Conservation (phyloP, 305 asterid genomes). For the Solanum hybrid region DNA sequence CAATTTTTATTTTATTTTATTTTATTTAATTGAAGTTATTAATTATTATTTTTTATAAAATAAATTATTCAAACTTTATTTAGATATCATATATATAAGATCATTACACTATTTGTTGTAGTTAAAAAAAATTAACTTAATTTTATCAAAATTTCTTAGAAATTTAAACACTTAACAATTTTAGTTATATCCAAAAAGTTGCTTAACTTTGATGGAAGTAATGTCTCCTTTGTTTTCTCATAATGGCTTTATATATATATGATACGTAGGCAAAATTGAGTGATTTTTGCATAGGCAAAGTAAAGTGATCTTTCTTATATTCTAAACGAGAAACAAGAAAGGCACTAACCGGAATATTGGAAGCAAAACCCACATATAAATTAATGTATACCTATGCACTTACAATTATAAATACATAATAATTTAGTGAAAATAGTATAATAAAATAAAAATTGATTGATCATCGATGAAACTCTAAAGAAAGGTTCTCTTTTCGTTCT, state of each 20-base stretch:
- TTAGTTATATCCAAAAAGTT: background rate
- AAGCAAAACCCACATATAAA: background rate
- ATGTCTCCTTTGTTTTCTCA: background rate
- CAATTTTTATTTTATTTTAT: background rate
- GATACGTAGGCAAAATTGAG: background rate
- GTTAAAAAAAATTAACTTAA: background rate
- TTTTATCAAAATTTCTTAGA: background rate
- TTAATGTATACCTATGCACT: background rate
- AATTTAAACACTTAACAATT: background rate
- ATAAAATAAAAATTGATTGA: too few species aligned
- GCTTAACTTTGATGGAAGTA: background rate
- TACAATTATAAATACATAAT: too few species aligned
- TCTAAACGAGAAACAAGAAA: background rate
- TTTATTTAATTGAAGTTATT: background rate
- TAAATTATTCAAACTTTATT: too few species aligned
- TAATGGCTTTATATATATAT: background rate
- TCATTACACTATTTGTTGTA: background rate
- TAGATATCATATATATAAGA: background rate
- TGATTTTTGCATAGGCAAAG: background rate
- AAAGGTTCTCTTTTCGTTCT: background rate
- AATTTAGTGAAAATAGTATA: background rate
- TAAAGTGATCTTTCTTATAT: too few species aligned
- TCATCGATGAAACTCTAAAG: too few species aligned
- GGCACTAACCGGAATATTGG: background rate
- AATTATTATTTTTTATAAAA: background rate